Base-by-base conservation (phyloP, 2,329 filamentous ascomycete genomes). In the Mariannaea sp. region DNA sequence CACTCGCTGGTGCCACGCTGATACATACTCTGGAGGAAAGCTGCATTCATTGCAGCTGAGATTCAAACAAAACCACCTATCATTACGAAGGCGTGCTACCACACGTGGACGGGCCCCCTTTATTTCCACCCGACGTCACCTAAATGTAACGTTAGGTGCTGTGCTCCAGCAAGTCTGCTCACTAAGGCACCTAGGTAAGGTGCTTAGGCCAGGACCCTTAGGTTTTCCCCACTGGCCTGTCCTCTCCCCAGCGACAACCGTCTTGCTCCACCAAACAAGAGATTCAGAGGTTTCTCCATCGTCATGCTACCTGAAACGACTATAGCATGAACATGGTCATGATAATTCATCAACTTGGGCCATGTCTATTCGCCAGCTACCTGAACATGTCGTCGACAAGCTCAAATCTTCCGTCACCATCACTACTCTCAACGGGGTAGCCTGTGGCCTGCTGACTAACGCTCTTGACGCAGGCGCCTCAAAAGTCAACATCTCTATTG, bases 361-460 rank as follows among this genome's bases (percentile, higher is more conserved):
- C 71, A 85, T 85, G 81, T 81, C 79, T 57, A 93, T 94, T 66
- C 78, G 79, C 59, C 84, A 79, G 44, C 80, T 96, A 55, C 88
- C 91, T 10, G 74, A 81, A 30, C 79, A 89, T 60, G 90, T 89
- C 51, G 79, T 85, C 63, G 83, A 87, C 41, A 90, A 92, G 69
- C 87, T 99, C 74, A 89, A 87, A 68, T 96, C 93, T 1, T 95
- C 93, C 0, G 84, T 85, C n/a, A 78, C 82, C 49, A 87, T 97
- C 62, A 88, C 85, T 2, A 88, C 85, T 38, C 77, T 97, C 26
- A 87, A 87, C 62, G 81, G 76, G 20, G 91, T 89, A 4, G 76
- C 90, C 12, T 76, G 84, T 49, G 89, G 88, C 39, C 79, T 97
- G 8, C 64, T 95, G 20, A 85, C 88, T 69, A 99, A 99, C 70